These are phyloP conservation scores for Aspergillus homomorphus DNA, from an alignment of 495 filamentous ascomycete genomes.

Conservation along the genomic window DNA sequence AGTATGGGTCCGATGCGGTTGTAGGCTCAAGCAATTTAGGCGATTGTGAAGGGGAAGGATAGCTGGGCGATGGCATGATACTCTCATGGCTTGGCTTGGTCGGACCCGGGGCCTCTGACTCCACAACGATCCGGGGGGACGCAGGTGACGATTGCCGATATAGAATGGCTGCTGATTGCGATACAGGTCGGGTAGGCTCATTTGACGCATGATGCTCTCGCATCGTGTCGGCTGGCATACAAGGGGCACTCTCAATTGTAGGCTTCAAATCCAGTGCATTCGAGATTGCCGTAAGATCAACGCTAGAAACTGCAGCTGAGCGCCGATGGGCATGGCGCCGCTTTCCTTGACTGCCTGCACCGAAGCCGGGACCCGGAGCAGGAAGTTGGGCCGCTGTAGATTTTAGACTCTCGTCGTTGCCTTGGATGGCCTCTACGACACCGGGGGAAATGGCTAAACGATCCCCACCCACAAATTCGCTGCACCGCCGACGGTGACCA, in stretches of 20 bases:
- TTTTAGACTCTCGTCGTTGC: constrained; percentile 49
- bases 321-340: constrained; percentile 80
- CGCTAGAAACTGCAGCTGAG: constrained; percentile 81
- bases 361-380: constrained; percentile 44
- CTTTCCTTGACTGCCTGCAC: constrained; percentile 44
- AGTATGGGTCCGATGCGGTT: constrained; percentile 46
- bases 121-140: constrained; percentile 35
- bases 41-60: constrained; percentile 70
- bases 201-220: constrained; percentile 29
- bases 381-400: constrained; percentile 48
- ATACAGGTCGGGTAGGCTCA: constrained; percentile 33
- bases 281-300: constrained; percentile 73
- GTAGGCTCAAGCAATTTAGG: constrained; percentile 69
- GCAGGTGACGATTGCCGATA: constrained; percentile 33
- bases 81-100: constrained; percentile 46
- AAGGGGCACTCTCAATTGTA: constrained; percentile 62
- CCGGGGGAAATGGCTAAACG: constrained; percentile 56
- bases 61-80: constrained; percentile 63
- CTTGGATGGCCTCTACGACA: constrained; percentile 61
- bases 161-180: constrained; percentile 34
- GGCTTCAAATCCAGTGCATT: constrained; percentile 49
- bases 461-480: constrained; percentile 77
- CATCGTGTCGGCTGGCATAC: constrained; percentile 55
- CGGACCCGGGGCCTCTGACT: constrained; percentile 35
- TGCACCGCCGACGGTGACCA: constrained; percentile 69